phyloP scores from a whole-genome alignment of 1,284 basidiomycete species.

The Hypsizygus ulmarius region DNA sequence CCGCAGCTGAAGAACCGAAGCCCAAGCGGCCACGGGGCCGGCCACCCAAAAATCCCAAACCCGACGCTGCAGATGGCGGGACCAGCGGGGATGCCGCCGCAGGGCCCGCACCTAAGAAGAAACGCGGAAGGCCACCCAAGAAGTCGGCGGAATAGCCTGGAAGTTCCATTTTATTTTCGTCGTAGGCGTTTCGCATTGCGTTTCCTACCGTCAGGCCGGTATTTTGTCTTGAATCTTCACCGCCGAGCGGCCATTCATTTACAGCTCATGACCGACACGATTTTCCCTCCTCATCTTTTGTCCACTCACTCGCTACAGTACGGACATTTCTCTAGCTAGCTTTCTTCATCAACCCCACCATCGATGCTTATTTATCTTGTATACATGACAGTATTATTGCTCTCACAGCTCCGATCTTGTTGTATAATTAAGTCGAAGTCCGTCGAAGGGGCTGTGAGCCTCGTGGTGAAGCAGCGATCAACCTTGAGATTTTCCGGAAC shows the following conservation, averaged over 20 bases:
- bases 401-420: slow-evolving; percentile 21
- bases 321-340: slow-evolving; percentile 29
- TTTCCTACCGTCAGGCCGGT: slow-evolving; percentile 23
- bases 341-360: slow-evolving; percentile 26
- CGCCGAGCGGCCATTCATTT: slow-evolving; percentile 29
- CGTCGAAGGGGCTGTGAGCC: slow-evolving; percentile 28
- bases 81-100: slow-evolving; percentile 36
- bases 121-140: slow-evolving; percentile 72
- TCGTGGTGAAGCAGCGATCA: slow-evolving; percentile 28
- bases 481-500: slow-evolving; percentile 5
- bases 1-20: slow-evolving; percentile 43
- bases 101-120: slow-evolving; percentile 57
- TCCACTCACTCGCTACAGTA: slow-evolving; percentile 18
- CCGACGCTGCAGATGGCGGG: slow-evolving; percentile 40
- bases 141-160: slow-evolving; percentile 32
- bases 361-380: slow-evolving; percentile 35
- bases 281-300: slow-evolving; percentile 21
- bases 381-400: slow-evolving; percentile 32
- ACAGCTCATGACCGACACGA: slow-evolving; percentile 37
- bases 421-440: slow-evolving; percentile 22
- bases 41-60: slow-evolving; percentile 66
- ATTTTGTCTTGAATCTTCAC: slow-evolving; percentile 27
- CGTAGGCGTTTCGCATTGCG: slow-evolving; percentile 15
- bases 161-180: slow-evolving; percentile 10
- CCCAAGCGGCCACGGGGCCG: slow-evolving; percentile 70